Evolutionary conservation across 192 early-diverging fungal species (phyloP).

Genomic region (Gonapodya prolifera): DNA sequence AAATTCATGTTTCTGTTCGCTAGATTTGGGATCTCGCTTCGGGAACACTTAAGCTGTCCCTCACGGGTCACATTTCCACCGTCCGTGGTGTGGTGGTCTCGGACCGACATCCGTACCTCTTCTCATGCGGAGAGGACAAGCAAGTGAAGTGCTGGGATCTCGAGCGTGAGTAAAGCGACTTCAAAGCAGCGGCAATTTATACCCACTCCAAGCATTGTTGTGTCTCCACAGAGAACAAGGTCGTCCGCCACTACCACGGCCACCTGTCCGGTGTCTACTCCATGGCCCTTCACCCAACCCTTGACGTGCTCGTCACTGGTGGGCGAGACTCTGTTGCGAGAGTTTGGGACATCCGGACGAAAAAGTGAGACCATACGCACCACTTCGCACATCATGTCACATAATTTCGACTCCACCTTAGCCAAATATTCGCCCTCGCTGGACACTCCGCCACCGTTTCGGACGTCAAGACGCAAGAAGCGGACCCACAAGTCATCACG

Average conservation of each 20-base stretch:
- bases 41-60: conserved; percentile 82
- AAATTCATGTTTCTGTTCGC: background rate
- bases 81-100: conserved; percentile 92
- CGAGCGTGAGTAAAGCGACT: too few species aligned
- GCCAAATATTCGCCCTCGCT: conserved; percentile 74
- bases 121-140: conserved; percentile 96
- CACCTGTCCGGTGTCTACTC: conserved; percentile 92
- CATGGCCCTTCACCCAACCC: conserved; percentile 79
- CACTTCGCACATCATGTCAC: background rate
- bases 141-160: conserved; percentile 99
- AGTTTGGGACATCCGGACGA: too few species aligned
- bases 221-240: conserved; percentile 96
- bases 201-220: too few species aligned
- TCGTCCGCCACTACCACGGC: conserved; percentile 97
- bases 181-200: too few species aligned
- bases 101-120: conserved; percentile 89
- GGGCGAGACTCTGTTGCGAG: conserved; percentile 90
- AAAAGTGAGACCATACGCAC: conserved; percentile 27
- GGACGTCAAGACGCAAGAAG: conserved; percentile 81
- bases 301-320: conserved; percentile 87
- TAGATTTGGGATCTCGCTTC: conserved; percentile 99
- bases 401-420: conserved; percentile 47
- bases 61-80: conserved; percentile 93
- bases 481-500: conserved; percentile 93
- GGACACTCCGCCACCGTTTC: conserved; percentile 82